Percentiles rank a stretch among this genome's conserved stretches.
These are phyloP conservation scores for Apiosordaria backusii DNA, from an alignment of 495 filamentous ascomycete genomes.

Conservation along the genomic window DNA sequence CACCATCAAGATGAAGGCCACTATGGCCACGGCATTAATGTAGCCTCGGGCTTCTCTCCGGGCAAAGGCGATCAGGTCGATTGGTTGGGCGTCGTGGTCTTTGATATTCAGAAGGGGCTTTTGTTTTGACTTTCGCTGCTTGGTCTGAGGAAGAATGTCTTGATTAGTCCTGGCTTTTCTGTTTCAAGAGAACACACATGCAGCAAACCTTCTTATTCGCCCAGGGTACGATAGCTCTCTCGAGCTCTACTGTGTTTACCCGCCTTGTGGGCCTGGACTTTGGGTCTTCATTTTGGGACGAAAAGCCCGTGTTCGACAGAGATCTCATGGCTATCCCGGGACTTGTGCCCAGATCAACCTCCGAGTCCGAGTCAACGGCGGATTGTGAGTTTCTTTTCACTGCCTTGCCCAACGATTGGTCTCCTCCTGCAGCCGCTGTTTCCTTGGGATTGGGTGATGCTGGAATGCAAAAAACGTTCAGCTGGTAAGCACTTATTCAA, in stretches of 20 bases:
- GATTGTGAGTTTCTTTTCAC: not conserved
- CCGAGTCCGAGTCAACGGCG: not conserved
- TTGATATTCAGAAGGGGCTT: not conserved
- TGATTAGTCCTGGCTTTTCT: not conserved
- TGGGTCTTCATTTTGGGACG: not conserved
- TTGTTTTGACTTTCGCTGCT: not conserved
- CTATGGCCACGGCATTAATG: not conserved
- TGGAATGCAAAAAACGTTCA: not conserved
- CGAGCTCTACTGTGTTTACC: not conserved
- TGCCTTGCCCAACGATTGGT: not conserved
- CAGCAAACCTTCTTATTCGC: not conserved
- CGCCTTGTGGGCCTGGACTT: not conserved
- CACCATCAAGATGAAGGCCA: not conserved
- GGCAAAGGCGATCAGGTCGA: not conserved
- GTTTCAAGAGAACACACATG: not conserved
- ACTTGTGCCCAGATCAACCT: not conserved
- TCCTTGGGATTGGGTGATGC: not conserved
- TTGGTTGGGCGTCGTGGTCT: not conserved
- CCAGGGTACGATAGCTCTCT: not conserved
- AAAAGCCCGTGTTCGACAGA: not conserved
- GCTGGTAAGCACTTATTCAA: not conserved
- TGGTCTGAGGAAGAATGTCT: not conserved
- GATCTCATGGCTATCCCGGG: not conserved
- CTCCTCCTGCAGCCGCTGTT: not conserved
- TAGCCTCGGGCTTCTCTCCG: not conserved